Percentiles rank a stretch among this genome's conserved stretches.
Evolutionary conservation across 1,284 basidiomycete species (phyloP).

Genomic region (Meira nashicola): DNA sequence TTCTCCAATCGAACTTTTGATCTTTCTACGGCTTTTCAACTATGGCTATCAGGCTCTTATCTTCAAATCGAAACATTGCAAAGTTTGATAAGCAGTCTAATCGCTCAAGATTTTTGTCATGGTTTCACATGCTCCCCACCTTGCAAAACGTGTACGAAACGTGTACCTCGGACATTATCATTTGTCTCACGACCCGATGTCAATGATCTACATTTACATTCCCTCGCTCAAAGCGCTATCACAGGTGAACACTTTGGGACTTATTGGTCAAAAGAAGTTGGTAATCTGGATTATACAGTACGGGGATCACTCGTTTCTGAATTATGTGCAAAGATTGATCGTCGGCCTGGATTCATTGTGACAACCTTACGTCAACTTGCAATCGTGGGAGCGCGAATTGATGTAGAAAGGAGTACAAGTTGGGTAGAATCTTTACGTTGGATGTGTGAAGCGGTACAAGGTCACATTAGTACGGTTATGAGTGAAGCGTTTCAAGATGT

Average conservation of each 20-base stretch:
- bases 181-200: slow-evolving; percentile 38
- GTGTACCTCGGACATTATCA: slow-evolving; percentile 36
- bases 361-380: slow-evolving; percentile 31
- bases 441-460: slow-evolving; percentile 40
- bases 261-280: slow-evolving; percentile 45
- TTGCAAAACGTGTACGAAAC: slow-evolving; percentile 39
- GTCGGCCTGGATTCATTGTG: slow-evolving; percentile 19
- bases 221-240: slow-evolving; percentile 25
- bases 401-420: slow-evolving; percentile 27
- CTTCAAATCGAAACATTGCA: slow-evolving; percentile 62
- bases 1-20: slow-evolving; percentile 91
- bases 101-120: slow-evolving; percentile 45
- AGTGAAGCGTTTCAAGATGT: slow-evolving; percentile 27
- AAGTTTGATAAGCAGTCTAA: slow-evolving; percentile 27
- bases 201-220: slow-evolving; percentile 24
- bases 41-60: slow-evolving; percentile 77
- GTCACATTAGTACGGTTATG: slow-evolving; percentile 25
- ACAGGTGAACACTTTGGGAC: slow-evolving; percentile 35
- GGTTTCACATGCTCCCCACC: slow-evolving; percentile 40
- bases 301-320: slow-evolving; percentile 30
- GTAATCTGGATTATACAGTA: slow-evolving; percentile 29
- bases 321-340: slow-evolving; percentile 18
- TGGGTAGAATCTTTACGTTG: slow-evolving; percentile 42
- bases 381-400: slow-evolving; percentile 30
- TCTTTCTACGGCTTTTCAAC: slow-evolving; percentile 81